phyloP scores from a whole-genome alignment of 2,329 filamentous ascomycete genomes.

The Fusarium albidum region DNA sequence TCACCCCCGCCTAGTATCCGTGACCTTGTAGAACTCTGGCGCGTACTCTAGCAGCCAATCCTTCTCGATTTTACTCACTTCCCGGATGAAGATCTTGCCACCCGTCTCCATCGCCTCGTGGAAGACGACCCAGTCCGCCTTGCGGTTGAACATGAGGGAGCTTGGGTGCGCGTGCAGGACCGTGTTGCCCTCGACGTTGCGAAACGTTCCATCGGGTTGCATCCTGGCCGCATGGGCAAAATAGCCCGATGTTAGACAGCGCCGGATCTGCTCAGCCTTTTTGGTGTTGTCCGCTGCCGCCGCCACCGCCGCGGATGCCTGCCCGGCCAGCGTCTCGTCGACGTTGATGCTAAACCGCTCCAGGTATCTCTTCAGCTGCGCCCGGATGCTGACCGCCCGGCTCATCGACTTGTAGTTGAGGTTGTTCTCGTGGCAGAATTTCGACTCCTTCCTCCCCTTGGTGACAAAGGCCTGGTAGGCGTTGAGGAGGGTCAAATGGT shows the following conservation, averaged over 20 bases:
- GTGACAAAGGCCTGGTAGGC: conserved; percentile 91
- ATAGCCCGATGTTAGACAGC: conserved; percentile 88
- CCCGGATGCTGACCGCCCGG: conserved; percentile 84
- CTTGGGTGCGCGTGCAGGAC: conserved; percentile 88
- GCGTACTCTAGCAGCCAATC: conserved; percentile 92
- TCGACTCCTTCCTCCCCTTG: conserved; percentile 80
- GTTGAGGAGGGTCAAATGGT: conserved; percentile 91
- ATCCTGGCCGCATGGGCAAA: conserved; percentile 94
- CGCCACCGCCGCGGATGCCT: conserved; percentile 38
- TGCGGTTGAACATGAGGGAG: conserved; percentile 94
- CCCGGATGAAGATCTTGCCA: conserved; percentile 87
- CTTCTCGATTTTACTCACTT: conserved; percentile 94
- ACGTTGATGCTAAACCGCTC: conserved; percentile 81
- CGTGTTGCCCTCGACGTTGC: conserved; percentile 81
- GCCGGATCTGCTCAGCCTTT: conserved; percentile 76
- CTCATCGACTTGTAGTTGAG: conserved; percentile 87
- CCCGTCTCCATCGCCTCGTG: conserved; percentile 91
- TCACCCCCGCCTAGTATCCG: conserved; percentile 40
- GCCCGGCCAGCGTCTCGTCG: conserved; percentile 65
- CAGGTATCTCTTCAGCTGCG: conserved; percentile 85
- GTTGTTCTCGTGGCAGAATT: conserved; percentile 87
- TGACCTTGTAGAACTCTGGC: conserved; percentile 79
- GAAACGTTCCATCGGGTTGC: conserved; percentile 91
- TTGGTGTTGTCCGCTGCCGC: conserved; percentile 42
- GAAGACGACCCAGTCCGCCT: conserved; percentile 96